phyloP scores from a whole-genome alignment of 2,329 filamentous ascomycete species.

The Chrysoporthe puriensis region DNA sequence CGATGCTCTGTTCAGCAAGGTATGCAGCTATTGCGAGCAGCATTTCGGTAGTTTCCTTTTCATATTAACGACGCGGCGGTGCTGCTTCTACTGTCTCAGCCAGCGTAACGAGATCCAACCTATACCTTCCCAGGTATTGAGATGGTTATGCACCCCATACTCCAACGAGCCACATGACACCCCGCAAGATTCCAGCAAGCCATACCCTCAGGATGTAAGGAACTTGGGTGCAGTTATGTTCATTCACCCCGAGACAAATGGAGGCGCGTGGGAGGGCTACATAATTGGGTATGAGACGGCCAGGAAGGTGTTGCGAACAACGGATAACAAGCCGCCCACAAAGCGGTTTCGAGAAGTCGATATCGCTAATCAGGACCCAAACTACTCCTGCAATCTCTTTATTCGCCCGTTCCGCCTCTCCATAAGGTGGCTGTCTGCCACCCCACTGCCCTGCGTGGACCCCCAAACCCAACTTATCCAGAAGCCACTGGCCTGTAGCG shows the following conservation, averaged over 20 bases:
- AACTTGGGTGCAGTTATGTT: background rate
- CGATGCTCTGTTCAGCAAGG: background rate
- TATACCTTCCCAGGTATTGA: background rate
- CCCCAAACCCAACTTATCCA: background rate
- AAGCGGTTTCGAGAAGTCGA: too few relatives aligned
- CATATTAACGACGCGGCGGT: background rate
- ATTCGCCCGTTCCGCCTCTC: background rate
- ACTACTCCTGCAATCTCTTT: too few relatives aligned
- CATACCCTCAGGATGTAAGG: too few relatives aligned
- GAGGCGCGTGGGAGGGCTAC: background rate
- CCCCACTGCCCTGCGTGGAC: background rate
- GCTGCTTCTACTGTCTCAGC: background rate
- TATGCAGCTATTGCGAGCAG: background rate
- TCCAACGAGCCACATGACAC: too few relatives aligned
- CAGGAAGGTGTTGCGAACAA: background rate
- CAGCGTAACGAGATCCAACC: background rate
- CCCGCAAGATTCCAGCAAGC: too few relatives aligned
- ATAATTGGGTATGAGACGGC: background rate
- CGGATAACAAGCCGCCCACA: background rate
- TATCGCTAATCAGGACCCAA: background rate
- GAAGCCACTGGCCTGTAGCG: background rate
- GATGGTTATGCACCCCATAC: background rate
- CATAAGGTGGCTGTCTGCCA: background rate
- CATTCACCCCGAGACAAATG: background rate
- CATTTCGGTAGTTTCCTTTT: background rate